Base-by-base conservation (phyloP, 257 asterid species). In the Nicotiana knightiana region DNA sequence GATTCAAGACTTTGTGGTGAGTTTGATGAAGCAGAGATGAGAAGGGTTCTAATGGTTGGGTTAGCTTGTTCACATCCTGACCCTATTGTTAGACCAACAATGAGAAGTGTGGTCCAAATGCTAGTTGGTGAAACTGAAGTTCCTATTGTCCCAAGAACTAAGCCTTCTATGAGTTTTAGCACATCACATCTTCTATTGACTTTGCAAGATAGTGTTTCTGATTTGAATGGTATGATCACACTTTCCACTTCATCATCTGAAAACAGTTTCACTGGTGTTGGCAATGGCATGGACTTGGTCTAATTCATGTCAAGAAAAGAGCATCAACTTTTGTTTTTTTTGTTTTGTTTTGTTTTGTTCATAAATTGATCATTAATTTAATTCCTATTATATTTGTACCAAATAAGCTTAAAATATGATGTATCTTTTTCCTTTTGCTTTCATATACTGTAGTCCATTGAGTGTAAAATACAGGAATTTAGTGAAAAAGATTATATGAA, bases 101-200 rank as follows among this genome's bases (percentile, higher is more conserved):
- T 93, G 98, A 89, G 98, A 83, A 85, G 84, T 0, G 98, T 89
- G 87, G 94, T 90, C 8, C 98, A 93, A 43, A 93, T 93, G 96
- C 84, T 93, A 53, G 88, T 87, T 5, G 98, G 97, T 5, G 98
- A 93, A 37, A 76, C 89, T 2, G 94, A 93, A 64, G 88, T 92
- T 18, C 96, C 97, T 7, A 54, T 87, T 9, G 94, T 92, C 61
- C 98, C 97, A 9, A 91, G 90, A 76, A 81, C 88, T 3, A 93
- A 85, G 83, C 98, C 98, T 5, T 83, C 93, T 2, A 61, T 88
- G 90, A 92, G 91, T 81, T 93, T 89, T 21, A 93, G 90, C 85
- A 93, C 97, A 10, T 88, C 96, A 13, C 89, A 93, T 48, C 90
- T 93, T 0, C 39, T 93, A 57, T 13, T 91, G 88, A 92, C 84